A percentile compares a stretch with the other conserved stretches of the same genome.
Conservation (phyloP, 495 filamentous ascomycete genomes). For the Echria macrotheca region DNA sequence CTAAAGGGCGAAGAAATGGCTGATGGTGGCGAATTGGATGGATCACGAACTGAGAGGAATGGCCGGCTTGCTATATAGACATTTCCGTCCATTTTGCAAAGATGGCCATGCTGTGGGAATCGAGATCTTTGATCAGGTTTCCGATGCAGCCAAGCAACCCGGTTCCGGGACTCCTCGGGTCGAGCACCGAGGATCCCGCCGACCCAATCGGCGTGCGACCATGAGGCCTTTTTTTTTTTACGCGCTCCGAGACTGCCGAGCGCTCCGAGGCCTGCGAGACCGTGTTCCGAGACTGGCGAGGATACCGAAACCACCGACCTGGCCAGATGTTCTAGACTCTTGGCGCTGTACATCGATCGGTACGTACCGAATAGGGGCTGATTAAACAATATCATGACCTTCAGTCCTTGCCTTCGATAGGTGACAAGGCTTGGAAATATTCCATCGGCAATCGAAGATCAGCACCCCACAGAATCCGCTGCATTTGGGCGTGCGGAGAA, state of each 20-base stretch:
- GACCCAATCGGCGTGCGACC: neutral
- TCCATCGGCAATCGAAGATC: neutral
- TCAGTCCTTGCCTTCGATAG: neutral
- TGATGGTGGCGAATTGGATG: neutral
- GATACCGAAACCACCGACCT: neutral
- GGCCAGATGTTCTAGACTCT: neutral
- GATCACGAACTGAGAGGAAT: neutral
- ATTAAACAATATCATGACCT: too few relatives aligned
- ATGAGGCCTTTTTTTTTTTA: too few relatives aligned
- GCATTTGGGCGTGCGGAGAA: constrained; percentile 7
- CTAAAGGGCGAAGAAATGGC: neutral
- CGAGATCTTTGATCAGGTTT: too few relatives aligned
- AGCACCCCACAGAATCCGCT: constrained; percentile 4
- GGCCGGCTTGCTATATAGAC: too few relatives aligned
- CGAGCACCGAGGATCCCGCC: neutral
- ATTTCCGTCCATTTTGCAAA: too few relatives aligned
- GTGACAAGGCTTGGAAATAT: neutral
- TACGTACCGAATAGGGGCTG: too few relatives aligned
- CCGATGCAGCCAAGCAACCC: too few relatives aligned
- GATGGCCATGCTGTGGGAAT: too few relatives aligned
- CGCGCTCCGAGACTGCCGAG: neutral
- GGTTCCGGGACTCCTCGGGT: neutral
- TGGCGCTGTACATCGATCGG: neutral
- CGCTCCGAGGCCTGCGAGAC: constrained; percentile 1
- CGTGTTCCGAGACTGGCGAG: too few relatives aligned